Base-by-base conservation (phyloP, 2,329 filamentous ascomycete species). In the Trichophyton schoenleinii region DNA sequence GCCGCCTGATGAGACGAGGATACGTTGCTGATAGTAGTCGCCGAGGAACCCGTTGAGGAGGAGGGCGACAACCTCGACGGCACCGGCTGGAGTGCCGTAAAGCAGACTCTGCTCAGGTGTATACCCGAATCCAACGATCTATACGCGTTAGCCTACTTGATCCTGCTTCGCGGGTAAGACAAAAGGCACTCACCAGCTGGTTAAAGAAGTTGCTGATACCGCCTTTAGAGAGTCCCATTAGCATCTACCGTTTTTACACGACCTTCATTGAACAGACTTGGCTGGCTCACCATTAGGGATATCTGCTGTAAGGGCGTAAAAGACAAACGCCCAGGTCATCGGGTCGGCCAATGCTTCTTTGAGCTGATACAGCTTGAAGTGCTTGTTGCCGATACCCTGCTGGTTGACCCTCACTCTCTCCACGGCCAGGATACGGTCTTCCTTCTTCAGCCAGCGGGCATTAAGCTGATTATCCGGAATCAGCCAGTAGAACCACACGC, bases 321-420 rank as follows among this genome's bases (percentile, higher is more conserved):
- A 79, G 59, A 81, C 78, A 68, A 84, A 83, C 0, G 80, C 80
- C 83, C 83, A 85, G 1, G 80, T 80, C 70, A 84, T 73, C 0
- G 82, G 82, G 64, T 85, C 83, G 3, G 75, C 62, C 5, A 85
- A 67, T 0, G 82, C 81, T 65, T 85, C 82, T 15, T 80, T 76
- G 0, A 87, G 75, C 64, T 94, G 89, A 22, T 81, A 79, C 74
- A 80, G 77, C 64, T 87, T 87, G 72, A 86, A 88, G 64, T 87
- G 80, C 65, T 84, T 84, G 63, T 83, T 87, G 1, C 85, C 86
- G 15, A 88, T 85, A 0, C 88, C 88, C 63, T 88, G 88, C 69
- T 89, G 84, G 67, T 92, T 92, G 22, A 83, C 79, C 0, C 87
- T 79, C 4, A 92, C 82, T 0, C 88, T 80, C 64, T 89, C 88